phyloP scores from a whole-genome alignment of 768 basidiomycete genomes.

The Russula dissimulans region DNA sequence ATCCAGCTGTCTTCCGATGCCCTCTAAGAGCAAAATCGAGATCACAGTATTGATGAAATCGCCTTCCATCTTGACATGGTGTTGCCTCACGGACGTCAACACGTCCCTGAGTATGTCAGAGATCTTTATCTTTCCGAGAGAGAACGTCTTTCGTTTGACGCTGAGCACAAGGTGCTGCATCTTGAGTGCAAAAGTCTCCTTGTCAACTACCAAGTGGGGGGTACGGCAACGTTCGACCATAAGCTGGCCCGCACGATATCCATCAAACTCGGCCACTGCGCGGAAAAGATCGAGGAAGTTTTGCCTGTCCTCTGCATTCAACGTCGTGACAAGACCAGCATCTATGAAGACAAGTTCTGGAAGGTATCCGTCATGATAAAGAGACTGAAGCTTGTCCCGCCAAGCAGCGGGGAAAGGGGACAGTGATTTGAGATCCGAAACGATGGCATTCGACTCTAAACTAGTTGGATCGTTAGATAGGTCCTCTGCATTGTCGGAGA shows the following conservation, averaged over 20 bases:
- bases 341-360: slow-evolving; percentile 97
- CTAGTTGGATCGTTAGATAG: slow-evolving; percentile 6
- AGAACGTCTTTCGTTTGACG: slow-evolving; percentile 96
- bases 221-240: slow-evolving; percentile 94
- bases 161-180: slow-evolving; percentile 93
- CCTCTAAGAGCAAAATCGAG: slow-evolving; percentile 86
- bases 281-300: slow-evolving; percentile 98
- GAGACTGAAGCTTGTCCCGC: slow-evolving; percentile 53
- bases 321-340: slow-evolving; percentile 86
- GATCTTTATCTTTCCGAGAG: slow-evolving; percentile 93
- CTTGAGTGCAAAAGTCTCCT: slow-evolving; percentile 93
- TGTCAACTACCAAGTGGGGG: slow-evolving; percentile 82
- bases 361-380: slow-evolving; percentile 67
- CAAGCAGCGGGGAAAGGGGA: slow-evolving; percentile 52
- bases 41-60: slow-evolving; percentile 99
- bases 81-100: slow-evolving; percentile 71
- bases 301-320: slow-evolving; percentile 69
- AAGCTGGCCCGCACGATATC: slow-evolving; percentile 87
- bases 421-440: slow-evolving; percentile 59
- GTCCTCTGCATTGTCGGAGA: slow-evolving; percentile 29
- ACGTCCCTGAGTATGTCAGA: slow-evolving; percentile 89
- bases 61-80: slow-evolving; percentile 97
- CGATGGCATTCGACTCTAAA: slow-evolving; percentile 37
- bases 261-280: slow-evolving; percentile 93
- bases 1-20: slow-evolving; percentile 91